Conservation (phyloP, 2,329 filamentous ascomycete species). For the Botrytis paeoniae region DNA sequence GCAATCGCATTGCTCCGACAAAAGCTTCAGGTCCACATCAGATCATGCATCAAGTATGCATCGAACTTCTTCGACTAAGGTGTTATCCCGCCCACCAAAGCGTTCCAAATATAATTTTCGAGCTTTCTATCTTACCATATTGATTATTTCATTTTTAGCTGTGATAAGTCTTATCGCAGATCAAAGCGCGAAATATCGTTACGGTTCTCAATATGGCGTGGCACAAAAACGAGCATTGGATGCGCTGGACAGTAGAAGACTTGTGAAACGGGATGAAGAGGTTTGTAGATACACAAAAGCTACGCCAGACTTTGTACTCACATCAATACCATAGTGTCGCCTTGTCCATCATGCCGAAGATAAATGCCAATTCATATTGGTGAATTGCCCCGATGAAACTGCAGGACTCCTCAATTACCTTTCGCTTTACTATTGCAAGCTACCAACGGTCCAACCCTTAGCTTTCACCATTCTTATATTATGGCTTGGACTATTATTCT, state of each 20-base stretch:
- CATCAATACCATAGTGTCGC: slow-evolving; percentile 56
- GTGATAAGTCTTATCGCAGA: slow-evolving; percentile 35
- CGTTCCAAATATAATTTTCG: slow-evolving; percentile 34
- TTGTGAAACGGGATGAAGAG: slow-evolving; percentile 37
- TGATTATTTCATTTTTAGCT: slow-evolving; percentile 34
- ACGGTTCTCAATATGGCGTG: slow-evolving; percentile 33
- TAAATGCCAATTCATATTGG: slow-evolving; percentile 80
- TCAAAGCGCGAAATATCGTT: slow-evolving; percentile 33
- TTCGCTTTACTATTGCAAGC: slow-evolving; percentile 81
- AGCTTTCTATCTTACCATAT: slow-evolving; percentile 37
- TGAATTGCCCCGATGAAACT: slow-evolving; percentile 84
- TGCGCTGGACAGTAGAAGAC: slow-evolving; percentile 27
- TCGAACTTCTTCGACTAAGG: slow-evolving; percentile 25
- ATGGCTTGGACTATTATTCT: slow-evolving; percentile 90
- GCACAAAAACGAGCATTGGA: slow-evolving; percentile 33
- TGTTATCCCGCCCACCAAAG: slow-evolving; percentile 20
- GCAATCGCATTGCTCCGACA: not conserved
- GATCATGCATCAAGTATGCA: slow-evolving; percentile 33
- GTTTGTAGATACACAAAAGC: slow-evolving; percentile 24
- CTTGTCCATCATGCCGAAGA: slow-evolving; percentile 74
- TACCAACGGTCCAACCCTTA: slow-evolving; percentile 65
- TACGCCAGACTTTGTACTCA: slow-evolving; percentile 11
- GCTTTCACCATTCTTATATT: slow-evolving; percentile 75
- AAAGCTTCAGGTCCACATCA: slow-evolving; percentile 4
- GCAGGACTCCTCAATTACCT: slow-evolving; percentile 88